Base-by-base conservation (phyloP, 2,329 filamentous ascomycete genomes). In the Trichoderma guizhouense region DNA sequence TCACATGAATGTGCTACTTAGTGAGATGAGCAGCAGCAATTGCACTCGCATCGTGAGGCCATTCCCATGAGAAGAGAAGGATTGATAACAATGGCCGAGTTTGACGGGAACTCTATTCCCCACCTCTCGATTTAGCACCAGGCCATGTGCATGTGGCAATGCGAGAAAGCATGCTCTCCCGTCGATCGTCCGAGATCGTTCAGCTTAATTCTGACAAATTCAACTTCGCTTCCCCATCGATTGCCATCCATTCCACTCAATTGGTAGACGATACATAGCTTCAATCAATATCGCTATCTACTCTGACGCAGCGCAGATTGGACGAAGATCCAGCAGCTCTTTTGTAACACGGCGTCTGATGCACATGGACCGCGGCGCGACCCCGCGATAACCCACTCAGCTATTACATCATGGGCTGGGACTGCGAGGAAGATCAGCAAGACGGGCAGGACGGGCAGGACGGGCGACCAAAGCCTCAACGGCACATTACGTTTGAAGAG, bases 401-500 rank as follows among this genome's bases (percentile, higher is more conserved):
- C 67, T 26, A 72, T 72, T 71, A 72, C 66, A 71, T 72, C 66
- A 72, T 72, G 71, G 71, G 71, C 47, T 43, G 34, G n/a, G 71
- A 72, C 32, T 28, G 43, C 36, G 71, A 72, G 39, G 70, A 63
- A 39, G 70, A 72, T 24, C 39, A 24, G 51, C 71, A 70, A 55
- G 60, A 62, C 30, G 36, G n/a, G 47, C 47, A 1, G 32, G 60
- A 62, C 30, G 36, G n/a, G 47, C 47, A 1, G 32, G 60, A 62
- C 30, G 36, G 21, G 47, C 47, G n/a, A 12, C 47, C n/a, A 7
- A 64, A 47, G 57, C 32, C 24, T 4, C 26, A 28, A 8, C 61
- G 65, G 39, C 71, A 70, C 66, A 72, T 72, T 53, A 39, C 34
- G 26, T 70, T 80, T 69, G 81, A 83, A 47, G 80, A 78, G 30